phyloP scores from a whole-genome alignment of 2,329 filamentous ascomycete species.

The Trichothecium sympodiale region DNA sequence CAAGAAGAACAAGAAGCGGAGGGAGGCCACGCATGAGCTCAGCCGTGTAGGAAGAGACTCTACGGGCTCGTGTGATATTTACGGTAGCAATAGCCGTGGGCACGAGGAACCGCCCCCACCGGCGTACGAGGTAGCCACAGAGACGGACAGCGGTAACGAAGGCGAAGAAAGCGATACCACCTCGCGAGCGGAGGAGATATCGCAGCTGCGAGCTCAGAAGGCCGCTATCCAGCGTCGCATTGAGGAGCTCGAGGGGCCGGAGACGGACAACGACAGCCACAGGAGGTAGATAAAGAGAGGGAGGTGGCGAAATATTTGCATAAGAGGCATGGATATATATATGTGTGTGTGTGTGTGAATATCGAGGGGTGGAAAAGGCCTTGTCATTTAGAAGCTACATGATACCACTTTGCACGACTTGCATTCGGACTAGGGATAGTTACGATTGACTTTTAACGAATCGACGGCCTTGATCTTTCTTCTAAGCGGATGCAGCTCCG shows the following conservation, averaged over 20 bases:
- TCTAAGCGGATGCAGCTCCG: too few relatives aligned
- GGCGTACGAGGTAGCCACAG: constrained; percentile 17
- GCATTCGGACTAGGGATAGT: neutral
- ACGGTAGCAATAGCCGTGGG: neutral
- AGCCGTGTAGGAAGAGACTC: neutral
- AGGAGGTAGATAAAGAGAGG: too few relatives aligned
- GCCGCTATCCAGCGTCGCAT: constrained; percentile 22
- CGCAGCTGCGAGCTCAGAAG: constrained; percentile 20
- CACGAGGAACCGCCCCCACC: constrained; percentile 12
- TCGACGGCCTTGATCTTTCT: too few relatives aligned
- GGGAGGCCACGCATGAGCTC: neutral
- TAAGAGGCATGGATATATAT: too few relatives aligned
- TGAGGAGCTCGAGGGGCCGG: constrained; percentile 19
- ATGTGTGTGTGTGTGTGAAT: too few relatives aligned
- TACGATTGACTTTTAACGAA: too few relatives aligned
- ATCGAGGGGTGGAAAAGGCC: too few relatives aligned
- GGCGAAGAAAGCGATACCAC: constrained; percentile 10
- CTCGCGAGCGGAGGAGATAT: constrained; percentile 19
- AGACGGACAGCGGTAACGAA: constrained; percentile 12
- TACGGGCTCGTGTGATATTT: neutral
- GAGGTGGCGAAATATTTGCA: too few relatives aligned
- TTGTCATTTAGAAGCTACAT: constrained; percentile 5
- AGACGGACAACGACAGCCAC: constrained; percentile 5
- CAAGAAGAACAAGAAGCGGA: constrained; percentile 1
- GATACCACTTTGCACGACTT: constrained; percentile 17